These are phyloP conservation scores for Barnettozyma pratensis DNA, from an alignment of 805 yeast species.

Conservation along the genomic window DNA sequence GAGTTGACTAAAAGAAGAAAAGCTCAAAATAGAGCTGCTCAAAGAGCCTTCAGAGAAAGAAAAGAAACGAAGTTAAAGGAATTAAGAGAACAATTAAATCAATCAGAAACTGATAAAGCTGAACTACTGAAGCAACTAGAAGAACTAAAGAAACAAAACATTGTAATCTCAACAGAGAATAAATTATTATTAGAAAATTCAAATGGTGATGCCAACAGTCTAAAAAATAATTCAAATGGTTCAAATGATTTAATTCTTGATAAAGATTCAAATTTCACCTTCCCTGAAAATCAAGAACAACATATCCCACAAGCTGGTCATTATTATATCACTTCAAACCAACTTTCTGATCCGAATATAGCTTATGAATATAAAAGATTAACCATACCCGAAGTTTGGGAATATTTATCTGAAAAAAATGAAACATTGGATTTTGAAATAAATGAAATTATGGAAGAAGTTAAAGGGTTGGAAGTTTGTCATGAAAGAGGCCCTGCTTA, in stretches of 20 bases:
- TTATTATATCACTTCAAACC: conserved; percentile 10
- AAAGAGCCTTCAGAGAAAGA: conserved; percentile 92
- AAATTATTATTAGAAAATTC: conserved; percentile 40
- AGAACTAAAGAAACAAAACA: conserved; percentile 47
- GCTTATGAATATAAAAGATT: conserved; percentile 38
- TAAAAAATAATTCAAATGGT: conserved; percentile 8
- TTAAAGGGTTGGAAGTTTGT: conserved; percentile 68
- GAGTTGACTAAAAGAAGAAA: conserved; percentile 60
- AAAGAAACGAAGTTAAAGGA: conserved; percentile 85
- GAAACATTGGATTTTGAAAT: conserved; percentile 47
- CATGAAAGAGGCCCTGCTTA: conserved; percentile 79
- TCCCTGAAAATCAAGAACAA: conserved; percentile 12
- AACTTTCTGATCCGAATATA: conserved; percentile 22
- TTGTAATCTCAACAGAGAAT: conserved; percentile 58
- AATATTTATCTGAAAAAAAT: conserved; percentile 53
- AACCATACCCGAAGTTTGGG: conserved; percentile 82
- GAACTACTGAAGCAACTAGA: conserved; percentile 44
- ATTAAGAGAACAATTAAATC: conserved; percentile 49
- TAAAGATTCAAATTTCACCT: neutral
- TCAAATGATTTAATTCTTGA: neutral
- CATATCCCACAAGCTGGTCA: neutral
- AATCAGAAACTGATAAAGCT: conserved; percentile 52
- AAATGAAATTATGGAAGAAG: conserved; percentile 46
- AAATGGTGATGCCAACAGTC: neutral
- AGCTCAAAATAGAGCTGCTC: conserved; percentile 97